Evolutionary conservation across 2,329 filamentous ascomycete genomes (phyloP), one percentile per base, ranked within the genome.

Genomic region (Colletotrichum sansevieriae): DNA sequence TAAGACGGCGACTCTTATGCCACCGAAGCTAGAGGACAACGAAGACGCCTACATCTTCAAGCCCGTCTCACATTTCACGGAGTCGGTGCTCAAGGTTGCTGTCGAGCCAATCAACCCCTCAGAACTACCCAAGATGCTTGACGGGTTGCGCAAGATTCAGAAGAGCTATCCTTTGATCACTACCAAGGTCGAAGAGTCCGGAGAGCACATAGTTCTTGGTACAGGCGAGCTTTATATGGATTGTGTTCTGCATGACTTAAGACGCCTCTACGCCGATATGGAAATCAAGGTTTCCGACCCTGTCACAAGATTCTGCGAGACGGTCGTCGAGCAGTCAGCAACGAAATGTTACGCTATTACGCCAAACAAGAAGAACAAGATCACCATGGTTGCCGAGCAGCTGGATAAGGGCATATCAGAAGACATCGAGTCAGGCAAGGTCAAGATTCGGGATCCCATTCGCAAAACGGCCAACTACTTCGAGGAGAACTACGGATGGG

Each of bases 141-240:
- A 99, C 77, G 96, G 96, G 65, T 86, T 99, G 56, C 91, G 96
- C 58, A 98, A 97, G 77, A 92, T 99, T 81, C 97, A 98, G 85
- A 99, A 99, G 81, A 97, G 93, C 75, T 99, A 98, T 75, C 96
- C 96, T 35, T 87, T 99, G 29, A 93, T 98, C 74, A 93, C 92
- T 12, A 99, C 96, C 4, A 98, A 98, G 79, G 96, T 99, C 3
- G 96, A 99, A 78, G 96, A 99, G 81, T 98, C 94, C 1, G 96
- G 96, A 58, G 96, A 99, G 80, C 96, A 99, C 77, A 91, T 99
- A 72, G 87, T 99, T 54, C 88, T 99, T 4, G 96, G 96, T 25
- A 99, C 96, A 0, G 96, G 96, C 69, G 96, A 99, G 79, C 85
- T 99, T n/a, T 99, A 99, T 83, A 98, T 99, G 95, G 96, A 99